A percentile compares a stretch with the other conserved stretches of the same genome.
phyloP scores from a whole-genome alignment of 1,284 basidiomycete genomes.

The Ganoderma leucocontextum region DNA sequence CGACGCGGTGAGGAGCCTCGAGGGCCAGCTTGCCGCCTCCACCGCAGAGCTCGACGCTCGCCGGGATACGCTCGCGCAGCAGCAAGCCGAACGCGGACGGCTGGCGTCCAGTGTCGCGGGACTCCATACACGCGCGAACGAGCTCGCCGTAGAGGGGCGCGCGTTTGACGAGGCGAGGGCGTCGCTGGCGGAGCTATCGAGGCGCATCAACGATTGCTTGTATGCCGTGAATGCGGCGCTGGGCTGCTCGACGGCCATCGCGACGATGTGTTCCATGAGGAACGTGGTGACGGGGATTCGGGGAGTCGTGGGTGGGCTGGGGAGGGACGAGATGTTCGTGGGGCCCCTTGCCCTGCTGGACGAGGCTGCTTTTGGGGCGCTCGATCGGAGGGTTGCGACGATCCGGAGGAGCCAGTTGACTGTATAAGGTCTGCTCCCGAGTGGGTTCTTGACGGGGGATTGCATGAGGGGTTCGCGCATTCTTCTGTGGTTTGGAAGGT shows the following conservation, averaged over 20 bases:
- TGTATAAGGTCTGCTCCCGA: conserved; percentile 6
- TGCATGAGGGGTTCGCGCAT: neutral
- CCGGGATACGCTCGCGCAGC: conserved; percentile 8
- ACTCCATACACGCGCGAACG: neutral
- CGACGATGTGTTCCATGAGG: conserved; percentile 16
- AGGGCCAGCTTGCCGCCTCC: conserved; percentile 15
- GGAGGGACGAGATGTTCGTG: conserved; percentile 18
- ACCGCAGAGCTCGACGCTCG: conserved; percentile 8
- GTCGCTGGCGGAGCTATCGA: conserved; percentile 18
- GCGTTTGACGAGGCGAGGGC: neutral
- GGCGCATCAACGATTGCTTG: conserved; percentile 22
- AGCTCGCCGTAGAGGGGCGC: conserved; percentile 8
- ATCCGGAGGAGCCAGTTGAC: conserved; percentile 8
- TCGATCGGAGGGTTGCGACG: conserved; percentile 10
- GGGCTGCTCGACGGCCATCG: conserved; percentile 22
- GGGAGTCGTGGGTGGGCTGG: conserved; percentile 16
- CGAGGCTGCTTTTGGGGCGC: conserved; percentile 11
- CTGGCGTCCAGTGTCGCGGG: conserved; percentile 1
- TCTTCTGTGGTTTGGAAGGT: conserved; percentile 1
- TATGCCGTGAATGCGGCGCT: conserved; percentile 18
- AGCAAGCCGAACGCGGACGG: neutral
- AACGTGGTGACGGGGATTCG: conserved; percentile 18
- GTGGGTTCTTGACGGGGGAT: no score
- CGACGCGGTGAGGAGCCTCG: neutral
- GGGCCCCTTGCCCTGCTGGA: conserved; percentile 21